Percentiles rank a stretch among this genome's conserved stretches.
Evolutionary conservation across 164 flowering plant genomes (phyloP).

Genomic region (Annona cherimola): DNA sequence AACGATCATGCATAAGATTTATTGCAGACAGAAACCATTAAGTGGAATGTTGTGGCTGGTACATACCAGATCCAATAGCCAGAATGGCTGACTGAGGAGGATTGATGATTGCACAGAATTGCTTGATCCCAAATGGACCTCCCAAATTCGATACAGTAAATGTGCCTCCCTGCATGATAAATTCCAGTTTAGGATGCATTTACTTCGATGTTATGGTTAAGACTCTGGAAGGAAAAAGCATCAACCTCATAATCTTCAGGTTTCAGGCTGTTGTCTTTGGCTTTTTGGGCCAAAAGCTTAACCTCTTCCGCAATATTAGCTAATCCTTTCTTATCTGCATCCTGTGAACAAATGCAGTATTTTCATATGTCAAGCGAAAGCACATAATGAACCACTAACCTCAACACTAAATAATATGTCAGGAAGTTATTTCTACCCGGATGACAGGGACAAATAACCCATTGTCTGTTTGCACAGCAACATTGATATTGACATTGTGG

Average conservation of each 20-base stretch:
- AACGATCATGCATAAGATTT: background rate
- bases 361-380: background rate
- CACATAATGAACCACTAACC: background rate
- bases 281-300: conserved; percentile 76
- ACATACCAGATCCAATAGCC: conserved; percentile 92
- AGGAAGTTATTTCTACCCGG: conserved; percentile 33
- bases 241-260: conserved; percentile 94
- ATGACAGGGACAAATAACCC: conserved; percentile 89
- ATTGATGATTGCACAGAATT: conserved; percentile 86
- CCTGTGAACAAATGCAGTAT: conserved; percentile 40
- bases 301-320: conserved; percentile 80
- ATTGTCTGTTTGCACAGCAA: conserved; percentile 94
- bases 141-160: conserved; percentile 92
- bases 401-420: background rate
- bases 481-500: conserved; percentile 75
- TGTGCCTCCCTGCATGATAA: conserved; percentile 76
- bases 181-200: background rate
- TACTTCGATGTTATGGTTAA: background rate
- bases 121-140: conserved; percentile 91
- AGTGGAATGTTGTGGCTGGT: background rate
- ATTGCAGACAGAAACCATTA: background rate
- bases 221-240: background rate
- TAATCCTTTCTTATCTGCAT: conserved; percentile 95
- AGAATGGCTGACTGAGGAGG: conserved; percentile 97
- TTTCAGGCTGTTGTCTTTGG: conserved; percentile 79